phyloP scores from a whole-genome alignment of 257 asterid genomes.

The Forsythia viridissima region DNA sequence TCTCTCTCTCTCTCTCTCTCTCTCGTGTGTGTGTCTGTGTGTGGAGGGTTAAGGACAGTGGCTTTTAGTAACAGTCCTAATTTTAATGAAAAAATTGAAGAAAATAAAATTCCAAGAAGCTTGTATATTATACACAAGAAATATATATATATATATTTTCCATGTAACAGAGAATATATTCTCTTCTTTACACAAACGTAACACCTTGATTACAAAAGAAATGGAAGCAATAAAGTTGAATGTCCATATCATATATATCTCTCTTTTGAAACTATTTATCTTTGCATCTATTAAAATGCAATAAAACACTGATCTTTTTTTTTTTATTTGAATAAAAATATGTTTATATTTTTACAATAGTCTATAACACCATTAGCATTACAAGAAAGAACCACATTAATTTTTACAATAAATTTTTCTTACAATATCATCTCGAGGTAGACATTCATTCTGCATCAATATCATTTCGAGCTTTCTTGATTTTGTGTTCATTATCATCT shows the following conservation, averaged over 20 bases:
- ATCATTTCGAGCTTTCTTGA: slow-evolving; percentile 48
- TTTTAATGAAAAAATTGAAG: background rate
- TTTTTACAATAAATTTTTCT: background rate
- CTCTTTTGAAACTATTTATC: background rate
- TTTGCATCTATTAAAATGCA: background rate
- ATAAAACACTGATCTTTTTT: too few species aligned
- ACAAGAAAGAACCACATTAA: background rate
- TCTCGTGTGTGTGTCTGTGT: too few species aligned
- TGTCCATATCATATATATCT: background rate
- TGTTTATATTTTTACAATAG: background rate
- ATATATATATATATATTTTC: too few species aligned
- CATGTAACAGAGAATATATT: background rate
- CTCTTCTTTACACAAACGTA: background rate
- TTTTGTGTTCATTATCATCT: background rate
- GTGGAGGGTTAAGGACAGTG: too few species aligned
- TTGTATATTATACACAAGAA: background rate
- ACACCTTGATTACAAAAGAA: background rate
- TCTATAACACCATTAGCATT: background rate
- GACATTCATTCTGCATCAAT: slow-evolving; percentile 22
- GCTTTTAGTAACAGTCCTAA: too few species aligned
- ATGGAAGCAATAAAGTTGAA: background rate
- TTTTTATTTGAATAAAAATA: background rate
- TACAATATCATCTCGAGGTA: background rate
- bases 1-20: too few species aligned
- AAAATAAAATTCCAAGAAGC: background rate